Conservation (phyloP, 2,329 filamentous ascomycete species). For the Aureobasidium mangrovei region DNA sequence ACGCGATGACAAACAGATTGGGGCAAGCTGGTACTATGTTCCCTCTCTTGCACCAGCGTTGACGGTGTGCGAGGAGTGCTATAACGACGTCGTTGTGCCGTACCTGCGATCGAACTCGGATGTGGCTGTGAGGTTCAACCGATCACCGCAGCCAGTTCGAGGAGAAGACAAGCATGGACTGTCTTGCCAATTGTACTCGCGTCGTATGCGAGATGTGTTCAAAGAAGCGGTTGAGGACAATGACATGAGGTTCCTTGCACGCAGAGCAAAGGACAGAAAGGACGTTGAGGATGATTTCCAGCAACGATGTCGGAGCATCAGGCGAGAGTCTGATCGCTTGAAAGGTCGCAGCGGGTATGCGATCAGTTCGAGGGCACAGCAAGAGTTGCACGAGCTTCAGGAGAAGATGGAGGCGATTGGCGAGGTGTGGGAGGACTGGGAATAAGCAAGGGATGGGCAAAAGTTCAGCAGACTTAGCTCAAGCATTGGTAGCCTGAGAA, state of each 20-base stretch:
- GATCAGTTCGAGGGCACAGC: constrained; percentile 34
- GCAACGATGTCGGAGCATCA: constrained; percentile 38
- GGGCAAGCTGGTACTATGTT: constrained; percentile 68
- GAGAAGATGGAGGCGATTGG: constrained; percentile 41
- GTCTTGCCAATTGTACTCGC: constrained; percentile 70
- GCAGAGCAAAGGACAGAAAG: constrained; percentile 49
- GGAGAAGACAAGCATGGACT: constrained; percentile 35
- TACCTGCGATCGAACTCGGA: constrained; percentile 45
- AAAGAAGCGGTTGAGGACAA: constrained; percentile 54
- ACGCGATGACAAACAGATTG: constrained; percentile 52
- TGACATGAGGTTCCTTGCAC: constrained; percentile 58
- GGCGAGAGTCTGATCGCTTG: constrained; percentile 29
- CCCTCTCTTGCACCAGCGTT: constrained; percentile 60
- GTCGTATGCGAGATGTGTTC: constrained; percentile 69
- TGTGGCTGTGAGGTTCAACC: constrained; percentile 58
- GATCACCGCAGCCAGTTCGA: constrained; percentile 48
- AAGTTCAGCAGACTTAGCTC: not conserved
- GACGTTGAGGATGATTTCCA: constrained; percentile 52
- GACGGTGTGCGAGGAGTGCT: constrained; percentile 82
- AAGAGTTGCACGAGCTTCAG: constrained; percentile 51
- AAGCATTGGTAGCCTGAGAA: not conserved
- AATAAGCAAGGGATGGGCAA: constrained; percentile 23
- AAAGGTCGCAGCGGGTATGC: constrained; percentile 29
- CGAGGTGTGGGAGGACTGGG: constrained; percentile 46
- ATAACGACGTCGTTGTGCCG: constrained; percentile 68